Percentiles rank a stretch among this genome's conserved stretches.
Conservation (phyloP, 129 eudicot species). For the Flaveria bidentis region DNA sequence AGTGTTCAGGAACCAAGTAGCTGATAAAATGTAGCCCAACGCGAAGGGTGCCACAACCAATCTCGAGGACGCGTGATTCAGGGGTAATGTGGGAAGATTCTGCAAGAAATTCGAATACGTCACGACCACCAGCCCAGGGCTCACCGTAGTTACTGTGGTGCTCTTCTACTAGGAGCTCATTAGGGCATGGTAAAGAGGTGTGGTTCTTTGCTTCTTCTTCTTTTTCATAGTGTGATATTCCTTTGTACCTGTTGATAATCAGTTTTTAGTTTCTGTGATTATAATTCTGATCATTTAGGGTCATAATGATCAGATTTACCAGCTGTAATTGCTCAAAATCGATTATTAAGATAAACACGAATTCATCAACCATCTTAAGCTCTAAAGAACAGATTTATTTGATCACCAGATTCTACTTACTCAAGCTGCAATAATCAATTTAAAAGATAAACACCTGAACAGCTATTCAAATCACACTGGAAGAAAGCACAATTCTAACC, state of each 20-base stretch:
- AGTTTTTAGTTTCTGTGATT: background rate
- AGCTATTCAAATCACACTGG: background rate
- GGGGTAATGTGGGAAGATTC: constrained; percentile 57
- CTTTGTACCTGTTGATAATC: constrained; percentile 58
- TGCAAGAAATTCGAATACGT: constrained; percentile 91
- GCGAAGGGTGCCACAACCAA: constrained; percentile 96
- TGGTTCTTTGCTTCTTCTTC: constrained; percentile 75
- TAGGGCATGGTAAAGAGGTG: constrained; percentile 94
- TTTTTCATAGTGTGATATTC: constrained; percentile 92
- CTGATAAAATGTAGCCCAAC: constrained; percentile 87
- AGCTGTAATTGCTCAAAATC: background rate
- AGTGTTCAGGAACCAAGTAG: constrained; percentile 64
- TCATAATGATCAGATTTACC: background rate
- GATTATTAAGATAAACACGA: background rate
- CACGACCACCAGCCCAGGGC: constrained; percentile 99
- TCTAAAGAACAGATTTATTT: background rate
- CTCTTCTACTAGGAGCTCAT: constrained; percentile 85
- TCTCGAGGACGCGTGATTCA: constrained; percentile 81
- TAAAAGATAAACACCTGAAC: background rate
- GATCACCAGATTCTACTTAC: background rate
- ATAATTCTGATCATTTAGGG: background rate
- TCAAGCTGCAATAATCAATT: background rate
- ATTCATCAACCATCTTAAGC: background rate
- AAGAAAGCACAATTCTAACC: too few relatives aligned
- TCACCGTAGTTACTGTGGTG: constrained; percentile 99